These are phyloP conservation scores for Rhynchosporium secalis DNA, from an alignment of 2,329 filamentous ascomycete species.

Conservation along the genomic window DNA sequence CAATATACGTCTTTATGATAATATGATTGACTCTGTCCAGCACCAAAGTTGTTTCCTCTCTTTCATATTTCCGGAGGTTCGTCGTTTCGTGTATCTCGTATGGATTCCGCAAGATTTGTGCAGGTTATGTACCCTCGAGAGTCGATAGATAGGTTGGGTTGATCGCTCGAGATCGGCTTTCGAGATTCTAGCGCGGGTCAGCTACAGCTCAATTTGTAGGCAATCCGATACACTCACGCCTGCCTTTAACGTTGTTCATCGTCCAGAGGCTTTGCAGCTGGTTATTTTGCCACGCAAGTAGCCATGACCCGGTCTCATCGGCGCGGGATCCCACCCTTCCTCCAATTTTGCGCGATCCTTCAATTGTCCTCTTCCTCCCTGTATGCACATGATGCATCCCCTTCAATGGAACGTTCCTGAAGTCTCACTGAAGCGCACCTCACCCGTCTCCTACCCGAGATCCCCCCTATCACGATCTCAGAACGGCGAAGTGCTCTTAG, in stretches of 20 bases:
- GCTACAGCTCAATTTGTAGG: neutral
- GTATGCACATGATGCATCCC: neutral
- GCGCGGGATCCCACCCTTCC: neutral
- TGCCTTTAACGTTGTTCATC: neutral
- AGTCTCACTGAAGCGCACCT: too few relatives aligned
- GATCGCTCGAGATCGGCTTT: neutral
- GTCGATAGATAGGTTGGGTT: neutral
- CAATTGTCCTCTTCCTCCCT: neutral
- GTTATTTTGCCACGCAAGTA: neutral
- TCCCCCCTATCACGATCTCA: neutral
- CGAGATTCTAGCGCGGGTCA: neutral
- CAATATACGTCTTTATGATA: conserved; percentile 14
- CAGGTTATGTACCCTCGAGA: neutral
- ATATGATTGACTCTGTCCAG: neutral
- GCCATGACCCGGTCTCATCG: neutral
- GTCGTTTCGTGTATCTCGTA: neutral
- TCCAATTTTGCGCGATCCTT: neutral
- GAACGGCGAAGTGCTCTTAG: neutral
- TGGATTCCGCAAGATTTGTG: neutral
- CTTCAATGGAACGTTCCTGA: neutral
- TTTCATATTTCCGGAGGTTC: neutral
- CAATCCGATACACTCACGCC: neutral
- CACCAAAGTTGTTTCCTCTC: neutral
- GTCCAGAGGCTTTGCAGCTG: neutral
- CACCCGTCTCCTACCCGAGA: neutral